Base-by-base conservation (phyloP, 2,329 filamentous ascomycete species). In the Phialophora macrospora region DNA sequence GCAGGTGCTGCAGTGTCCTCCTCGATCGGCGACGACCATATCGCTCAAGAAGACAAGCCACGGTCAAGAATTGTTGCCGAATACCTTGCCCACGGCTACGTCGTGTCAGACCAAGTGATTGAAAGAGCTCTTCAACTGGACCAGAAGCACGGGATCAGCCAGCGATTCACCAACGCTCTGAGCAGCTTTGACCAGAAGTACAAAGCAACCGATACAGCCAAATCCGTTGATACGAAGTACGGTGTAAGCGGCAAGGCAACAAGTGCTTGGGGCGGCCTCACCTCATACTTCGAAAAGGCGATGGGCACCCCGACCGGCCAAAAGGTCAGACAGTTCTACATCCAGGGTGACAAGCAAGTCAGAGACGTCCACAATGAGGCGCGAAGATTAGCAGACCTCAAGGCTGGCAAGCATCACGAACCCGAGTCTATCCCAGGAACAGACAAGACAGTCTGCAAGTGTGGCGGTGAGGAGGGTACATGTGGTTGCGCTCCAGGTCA, bases 11-110 rank as follows among this genome's bases (percentile, higher is more conserved):
- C 83, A 67, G 78, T 81, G 41, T 83, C 82, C 66, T 81, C 83
- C 65, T 79, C 82, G 46, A 75, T 77, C 60, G 84, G 85, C 72
- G 79, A 79, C 62, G 73, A 77, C 59, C 84, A 92, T 73, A 88
- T 98, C 73, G 88, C 89, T 14, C 95, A 99, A 77, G 95, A 99
- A 80, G 93, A 98, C 83, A 99, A 99, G 85, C 95, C 95, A 17
- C 90, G 93, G 74, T 88, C 91, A 48, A 92, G 95, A 74, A 97
- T 99, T 78, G 80, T 97, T 58, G 95, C 95, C 71, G 95, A 99
- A 82, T 97, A 98, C 80, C 90, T 99, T 38, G 93, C 95, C 11
- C 92, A 97, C 74, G 95, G 95, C 72, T 99, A 99, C 81, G 86
- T 88, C 46, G 84, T 98, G 70, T 93, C 86, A 67, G 88, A 90